Conservation (phyloP, 1,284 basidiomycete species). For the Ganoderma lingzhi region DNA sequence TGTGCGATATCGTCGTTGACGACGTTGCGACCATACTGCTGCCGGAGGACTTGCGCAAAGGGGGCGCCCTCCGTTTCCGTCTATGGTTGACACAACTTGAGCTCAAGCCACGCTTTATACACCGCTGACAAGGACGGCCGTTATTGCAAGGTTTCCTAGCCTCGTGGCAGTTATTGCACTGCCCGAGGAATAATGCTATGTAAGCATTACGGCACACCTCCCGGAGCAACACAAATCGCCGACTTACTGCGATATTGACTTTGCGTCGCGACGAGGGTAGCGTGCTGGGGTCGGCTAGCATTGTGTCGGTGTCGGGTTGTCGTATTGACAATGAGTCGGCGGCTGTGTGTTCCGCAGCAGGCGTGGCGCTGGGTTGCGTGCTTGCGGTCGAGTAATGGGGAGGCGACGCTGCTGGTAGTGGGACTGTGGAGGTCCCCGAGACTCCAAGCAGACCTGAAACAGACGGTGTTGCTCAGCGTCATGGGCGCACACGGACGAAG, state of each 20-base stretch:
- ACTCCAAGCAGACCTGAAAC: background rate
- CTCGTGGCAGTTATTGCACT: slow-evolving; percentile 13
- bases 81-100: slow-evolving; percentile 1
- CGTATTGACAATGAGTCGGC: background rate
- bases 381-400: background rate
- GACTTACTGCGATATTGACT: slow-evolving; percentile 2
- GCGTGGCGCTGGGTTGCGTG: background rate
- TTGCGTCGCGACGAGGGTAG: background rate
- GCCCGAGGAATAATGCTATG: background rate
- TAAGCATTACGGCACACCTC: background rate
- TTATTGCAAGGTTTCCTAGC: background rate
- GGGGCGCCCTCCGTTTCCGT: background rate
- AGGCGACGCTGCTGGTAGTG: background rate
- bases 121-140: slow-evolving; percentile 4
- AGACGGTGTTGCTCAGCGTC: slow-evolving; percentile 5
- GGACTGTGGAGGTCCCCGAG: background rate
- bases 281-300: background rate
- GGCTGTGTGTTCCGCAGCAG: background rate
- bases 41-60: background rate
- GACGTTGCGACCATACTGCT: background rate
- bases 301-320: background rate
- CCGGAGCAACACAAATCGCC: background rate
- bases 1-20: background rate
- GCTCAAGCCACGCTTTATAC: slow-evolving; percentile 1
- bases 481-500: background rate